Evolutionary conservation across 2,329 filamentous ascomycete species (phyloP).

Genomic region (Thelonectria blattea): DNA sequence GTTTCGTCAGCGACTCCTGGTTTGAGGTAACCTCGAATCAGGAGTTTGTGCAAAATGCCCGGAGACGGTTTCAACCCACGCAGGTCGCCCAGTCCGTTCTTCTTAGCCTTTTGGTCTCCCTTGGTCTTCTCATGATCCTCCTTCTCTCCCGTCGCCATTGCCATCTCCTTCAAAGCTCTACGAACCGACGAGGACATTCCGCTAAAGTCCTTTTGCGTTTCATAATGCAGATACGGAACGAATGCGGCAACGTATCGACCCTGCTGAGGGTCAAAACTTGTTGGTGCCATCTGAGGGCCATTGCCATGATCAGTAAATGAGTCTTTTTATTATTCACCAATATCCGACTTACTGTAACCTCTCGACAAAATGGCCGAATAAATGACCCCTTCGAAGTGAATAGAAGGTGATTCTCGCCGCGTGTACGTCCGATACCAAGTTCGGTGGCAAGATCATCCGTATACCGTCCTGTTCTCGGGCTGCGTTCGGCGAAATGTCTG

Average conservation of each 20-base stretch:
- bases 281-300: background rate
- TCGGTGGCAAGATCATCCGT: slow-evolving; percentile 4
- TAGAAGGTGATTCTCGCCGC: slow-evolving; percentile 36
- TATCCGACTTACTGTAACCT: slow-evolving; percentile 27
- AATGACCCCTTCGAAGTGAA: slow-evolving; percentile 16
- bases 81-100: slow-evolving; percentile 27
- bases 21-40: slow-evolving; percentile 7
- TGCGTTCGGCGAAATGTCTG: slow-evolving; percentile 10
- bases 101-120: slow-evolving; percentile 25
- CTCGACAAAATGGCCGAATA: slow-evolving; percentile 7
- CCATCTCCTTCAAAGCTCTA: slow-evolving; percentile 1
- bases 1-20: slow-evolving; percentile 20
- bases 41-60: slow-evolving; percentile 9
- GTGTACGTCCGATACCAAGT: slow-evolving; percentile 23
- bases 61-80: background rate
- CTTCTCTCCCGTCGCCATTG: background rate
- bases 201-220: slow-evolving; percentile 43
- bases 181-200: slow-evolving; percentile 39
- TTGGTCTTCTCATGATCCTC: background rate
- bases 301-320: background rate
- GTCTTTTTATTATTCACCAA: background rate
- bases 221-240: slow-evolving; percentile 51
- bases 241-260: slow-evolving; percentile 11
- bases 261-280: background rate
- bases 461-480: background rate